Percentiles rank a stretch among this genome's conserved stretches.
Conservation (phyloP, 768 basidiomycete genomes). For the Mrakia blollopis region DNA sequence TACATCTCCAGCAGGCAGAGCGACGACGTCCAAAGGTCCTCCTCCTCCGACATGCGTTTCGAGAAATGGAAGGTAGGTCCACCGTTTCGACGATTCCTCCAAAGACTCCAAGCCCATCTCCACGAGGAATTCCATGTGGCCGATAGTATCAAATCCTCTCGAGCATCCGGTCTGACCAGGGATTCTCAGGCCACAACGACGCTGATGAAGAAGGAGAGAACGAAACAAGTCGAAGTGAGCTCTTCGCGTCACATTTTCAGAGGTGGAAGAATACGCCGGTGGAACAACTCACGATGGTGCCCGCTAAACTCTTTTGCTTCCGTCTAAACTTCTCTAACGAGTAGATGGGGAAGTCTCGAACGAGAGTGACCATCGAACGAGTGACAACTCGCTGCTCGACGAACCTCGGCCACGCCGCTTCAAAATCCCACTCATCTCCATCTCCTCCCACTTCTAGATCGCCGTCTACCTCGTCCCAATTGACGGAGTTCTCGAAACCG, state of each 20-base stretch:
- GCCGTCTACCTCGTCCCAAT: background rate
- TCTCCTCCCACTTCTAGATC: background rate
- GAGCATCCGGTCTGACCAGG: background rate
- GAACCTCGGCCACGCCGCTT: background rate
- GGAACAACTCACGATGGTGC: background rate
- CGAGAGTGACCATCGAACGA: background rate
- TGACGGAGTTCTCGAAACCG: background rate
- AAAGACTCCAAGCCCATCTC: background rate
- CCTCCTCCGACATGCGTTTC: background rate
- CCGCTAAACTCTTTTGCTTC: background rate
- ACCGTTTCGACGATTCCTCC: background rate
- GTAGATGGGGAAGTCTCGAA: slow-evolving; percentile 2
- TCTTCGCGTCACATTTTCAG: background rate
- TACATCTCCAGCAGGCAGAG: background rate
- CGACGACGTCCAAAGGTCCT: background rate
- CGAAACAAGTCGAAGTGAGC: background rate
- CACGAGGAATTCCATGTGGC: background rate
- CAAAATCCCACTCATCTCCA: background rate
- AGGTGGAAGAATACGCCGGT: background rate
- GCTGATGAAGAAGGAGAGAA: background rate
- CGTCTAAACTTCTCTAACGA: background rate
- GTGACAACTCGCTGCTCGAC: background rate
- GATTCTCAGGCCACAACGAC: background rate
- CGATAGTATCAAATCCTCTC: background rate
- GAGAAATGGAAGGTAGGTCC: background rate